Percentiles rank a stretch among this genome's conserved stretches.
Evolutionary conservation across 768 basidiomycete genomes (phyloP).

Genomic region (Exsudoporus frostii): DNA sequence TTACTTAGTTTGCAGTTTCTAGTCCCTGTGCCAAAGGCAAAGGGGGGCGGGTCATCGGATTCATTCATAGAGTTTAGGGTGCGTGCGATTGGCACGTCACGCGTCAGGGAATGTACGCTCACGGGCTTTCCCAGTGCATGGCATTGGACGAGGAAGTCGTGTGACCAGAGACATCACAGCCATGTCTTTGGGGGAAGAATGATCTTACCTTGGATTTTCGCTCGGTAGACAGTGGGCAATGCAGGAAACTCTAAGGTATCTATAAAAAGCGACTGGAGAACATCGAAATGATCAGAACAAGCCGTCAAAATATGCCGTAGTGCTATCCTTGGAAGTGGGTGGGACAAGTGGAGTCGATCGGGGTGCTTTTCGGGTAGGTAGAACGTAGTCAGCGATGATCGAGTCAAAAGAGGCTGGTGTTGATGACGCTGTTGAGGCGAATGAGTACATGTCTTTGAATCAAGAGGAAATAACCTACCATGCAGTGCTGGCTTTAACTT

Average conservation of each 20-base stretch:
- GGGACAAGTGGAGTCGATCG: not conserved
- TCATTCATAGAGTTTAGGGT: constrained; percentile 91
- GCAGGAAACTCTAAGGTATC: constrained; percentile 19
- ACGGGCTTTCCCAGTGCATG: constrained; percentile 24
- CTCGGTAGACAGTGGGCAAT: not conserved
- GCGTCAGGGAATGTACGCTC: not conserved
- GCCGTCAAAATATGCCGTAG: constrained; percentile 41
- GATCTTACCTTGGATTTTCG: not conserved
- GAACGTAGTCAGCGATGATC: constrained; percentile 70
- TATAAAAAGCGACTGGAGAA: constrained; percentile 2
- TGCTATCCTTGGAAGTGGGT: constrained; percentile 25
- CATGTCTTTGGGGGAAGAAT: not conserved
- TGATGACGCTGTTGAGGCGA: constrained; percentile 35
- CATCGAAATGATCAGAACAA: constrained; percentile 26
- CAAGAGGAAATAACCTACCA: constrained; percentile 31
- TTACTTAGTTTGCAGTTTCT: constrained; percentile 87
- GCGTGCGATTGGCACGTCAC: constrained; percentile 26
- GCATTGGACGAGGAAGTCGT: constrained; percentile 31
- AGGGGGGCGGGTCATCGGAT: constrained; percentile 41
- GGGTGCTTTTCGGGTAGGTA: constrained; percentile 31
- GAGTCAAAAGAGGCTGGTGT: constrained; percentile 63
- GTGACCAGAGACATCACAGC: not conserved
- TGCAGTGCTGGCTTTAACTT: constrained; percentile 48
- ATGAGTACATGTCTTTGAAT: constrained; percentile 5
- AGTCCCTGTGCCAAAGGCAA: constrained; percentile 55